phyloP scores from a whole-genome alignment of 2,329 filamentous ascomycete genomes.

The Westerdykella aurantiaca region DNA sequence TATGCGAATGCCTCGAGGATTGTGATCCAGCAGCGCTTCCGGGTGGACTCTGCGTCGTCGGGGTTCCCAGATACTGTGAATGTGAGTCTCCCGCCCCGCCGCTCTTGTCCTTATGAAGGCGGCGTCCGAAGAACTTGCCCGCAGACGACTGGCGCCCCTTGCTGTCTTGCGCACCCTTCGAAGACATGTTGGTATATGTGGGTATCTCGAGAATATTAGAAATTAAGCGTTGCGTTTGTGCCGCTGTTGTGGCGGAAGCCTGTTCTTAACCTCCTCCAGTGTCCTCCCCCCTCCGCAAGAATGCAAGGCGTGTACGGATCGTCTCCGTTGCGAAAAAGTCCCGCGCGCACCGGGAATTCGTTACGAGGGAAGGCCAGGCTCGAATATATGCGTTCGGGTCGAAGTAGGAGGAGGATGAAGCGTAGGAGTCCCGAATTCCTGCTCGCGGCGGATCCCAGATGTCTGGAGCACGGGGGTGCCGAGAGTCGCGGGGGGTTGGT shows the following conservation, averaged over 20 bases:
- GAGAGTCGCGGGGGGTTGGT: conserved; percentile 12
- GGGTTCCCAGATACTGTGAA: conserved; percentile 36
- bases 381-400: too few species aligned
- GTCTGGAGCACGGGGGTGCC: too few species aligned
- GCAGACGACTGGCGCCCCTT: conserved; percentile 78
- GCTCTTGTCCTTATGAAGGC: conserved; percentile 66
- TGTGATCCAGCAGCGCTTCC: conserved; percentile 59
- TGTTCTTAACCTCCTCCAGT: background rate
- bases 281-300: too few species aligned
- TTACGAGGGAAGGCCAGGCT: too few species aligned
- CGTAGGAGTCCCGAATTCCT: too few species aligned
- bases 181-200: conserved; percentile 38
- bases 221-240: background rate
- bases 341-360: too few species aligned
- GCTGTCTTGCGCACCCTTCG: conserved; percentile 61
- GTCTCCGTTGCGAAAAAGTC: too few species aligned
- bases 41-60: conserved; percentile 55
- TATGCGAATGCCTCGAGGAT: conserved; percentile 64
- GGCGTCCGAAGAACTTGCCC: conserved; percentile 80
- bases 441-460: too few species aligned
- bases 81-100: conserved; percentile 48
- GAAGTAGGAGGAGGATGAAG: too few species aligned
- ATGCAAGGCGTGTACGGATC: too few species aligned
- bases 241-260: background rate
- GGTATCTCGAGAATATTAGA: too few species aligned